Conservation (phyloP, 148 eudicot genomes). For the Fagopyrum esculentum region DNA sequence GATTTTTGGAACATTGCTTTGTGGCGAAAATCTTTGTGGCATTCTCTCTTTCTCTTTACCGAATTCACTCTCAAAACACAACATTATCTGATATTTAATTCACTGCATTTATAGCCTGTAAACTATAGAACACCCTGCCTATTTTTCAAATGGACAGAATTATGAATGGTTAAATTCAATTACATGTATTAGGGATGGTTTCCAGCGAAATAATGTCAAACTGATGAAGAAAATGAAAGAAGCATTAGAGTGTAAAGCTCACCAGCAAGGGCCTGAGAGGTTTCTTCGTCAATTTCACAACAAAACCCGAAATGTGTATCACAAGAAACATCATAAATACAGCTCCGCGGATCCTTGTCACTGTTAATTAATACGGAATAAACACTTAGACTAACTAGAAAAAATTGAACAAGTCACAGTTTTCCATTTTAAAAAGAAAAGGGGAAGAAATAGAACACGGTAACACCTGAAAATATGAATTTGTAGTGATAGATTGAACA, state of each 20-base stretch:
- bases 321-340: conserved; percentile 68
- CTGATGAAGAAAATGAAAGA: background rate
- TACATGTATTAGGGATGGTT: background rate
- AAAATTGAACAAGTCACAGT: background rate
- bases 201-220: background rate
- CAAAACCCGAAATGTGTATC: conserved; percentile 61
- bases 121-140: background rate
- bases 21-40: too few species aligned
- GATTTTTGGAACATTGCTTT: too few species aligned
- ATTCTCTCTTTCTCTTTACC: too few species aligned
- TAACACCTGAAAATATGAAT: background rate
- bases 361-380: conserved; percentile 20
- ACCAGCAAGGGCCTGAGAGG: conserved; percentile 46
- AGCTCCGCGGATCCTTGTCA: conserved; percentile 60
- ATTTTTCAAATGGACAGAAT: background rate
- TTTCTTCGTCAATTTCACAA: conserved; percentile 50
- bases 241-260: conserved; percentile 10
- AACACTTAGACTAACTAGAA: background rate
- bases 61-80: too few species aligned
- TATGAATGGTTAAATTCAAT: background rate
- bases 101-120: background rate
- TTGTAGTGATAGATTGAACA: too few species aligned
- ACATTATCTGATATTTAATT: background rate
- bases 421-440: too few species aligned
- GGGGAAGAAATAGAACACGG: background rate